Evolutionary conservation across 371 early-diverging fungal genomes (phyloP).

Genomic region (Coemansia sp.): DNA sequence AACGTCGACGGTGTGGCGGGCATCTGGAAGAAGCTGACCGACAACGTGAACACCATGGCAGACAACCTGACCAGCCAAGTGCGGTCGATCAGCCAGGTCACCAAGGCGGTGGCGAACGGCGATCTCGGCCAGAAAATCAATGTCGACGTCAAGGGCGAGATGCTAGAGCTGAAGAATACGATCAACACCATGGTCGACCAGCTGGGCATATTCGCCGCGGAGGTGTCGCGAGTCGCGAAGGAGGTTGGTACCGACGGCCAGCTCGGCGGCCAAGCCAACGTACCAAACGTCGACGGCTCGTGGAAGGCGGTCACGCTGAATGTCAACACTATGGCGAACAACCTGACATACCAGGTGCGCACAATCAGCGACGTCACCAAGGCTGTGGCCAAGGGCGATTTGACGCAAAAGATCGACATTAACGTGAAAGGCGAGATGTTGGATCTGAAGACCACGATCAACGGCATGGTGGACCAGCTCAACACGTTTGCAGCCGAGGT

Average conservation of each 20-base stretch:
- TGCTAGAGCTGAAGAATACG: conserved; percentile 65
- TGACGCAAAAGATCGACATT: conserved; percentile 59
- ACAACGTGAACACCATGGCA: conserved; percentile 61
- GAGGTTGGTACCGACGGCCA: conserved; percentile 55
- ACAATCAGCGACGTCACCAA: conserved; percentile 46
- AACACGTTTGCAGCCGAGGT: conserved; percentile 53
- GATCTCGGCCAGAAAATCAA: conserved; percentile 61
- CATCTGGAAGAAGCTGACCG: conserved; percentile 67
- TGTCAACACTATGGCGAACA: conserved; percentile 57
- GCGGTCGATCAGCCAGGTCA: conserved; percentile 41
- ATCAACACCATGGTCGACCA: conserved; percentile 70
- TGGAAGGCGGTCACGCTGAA: conserved; percentile 66
- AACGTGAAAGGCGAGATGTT: conserved; percentile 69
- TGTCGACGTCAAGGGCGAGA: conserved; percentile 68
- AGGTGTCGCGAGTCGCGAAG: conserved; percentile 56
- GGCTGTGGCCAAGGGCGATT: conserved; percentile 60
- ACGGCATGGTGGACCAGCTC: conserved; percentile 62
- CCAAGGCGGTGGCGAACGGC: conserved; percentile 49
- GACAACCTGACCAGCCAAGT: conserved; percentile 58
- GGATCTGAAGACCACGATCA: conserved; percentile 67
- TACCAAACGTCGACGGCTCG: conserved; percentile 53
- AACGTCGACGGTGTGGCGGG: conserved; percentile 60
- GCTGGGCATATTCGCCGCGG: conserved; percentile 54
- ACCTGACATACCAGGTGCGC: conserved; percentile 58
- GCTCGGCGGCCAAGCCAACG: conserved; percentile 44